Evolutionary conservation across 1,284 basidiomycete species (phyloP).

Genomic region (Naganishia sp.): DNA sequence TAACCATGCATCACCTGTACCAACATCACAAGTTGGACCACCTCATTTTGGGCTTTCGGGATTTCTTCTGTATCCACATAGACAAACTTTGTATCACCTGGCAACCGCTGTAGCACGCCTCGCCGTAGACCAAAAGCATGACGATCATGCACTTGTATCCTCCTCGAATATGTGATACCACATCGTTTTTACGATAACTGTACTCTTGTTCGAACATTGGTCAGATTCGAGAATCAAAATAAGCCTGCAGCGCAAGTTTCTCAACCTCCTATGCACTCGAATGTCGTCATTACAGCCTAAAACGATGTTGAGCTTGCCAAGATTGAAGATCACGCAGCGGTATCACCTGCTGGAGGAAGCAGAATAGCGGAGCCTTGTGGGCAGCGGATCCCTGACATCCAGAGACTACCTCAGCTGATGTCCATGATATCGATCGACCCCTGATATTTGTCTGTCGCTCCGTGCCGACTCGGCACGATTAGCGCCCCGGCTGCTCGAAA

Average conservation of each 20-base stretch:
- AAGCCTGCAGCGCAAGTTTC: no score
- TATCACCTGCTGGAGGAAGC: neutral
- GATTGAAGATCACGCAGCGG: no score
- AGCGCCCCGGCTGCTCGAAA: neutral
- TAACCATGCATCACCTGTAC: slow-evolving; percentile 8
- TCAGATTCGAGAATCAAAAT: no score
- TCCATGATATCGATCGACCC: neutral
- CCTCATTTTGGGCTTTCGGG: slow-evolving; percentile 21
- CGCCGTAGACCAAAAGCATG: slow-evolving; percentile 12
- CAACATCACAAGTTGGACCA: slow-evolving; percentile 6
- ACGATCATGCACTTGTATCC: slow-evolving; percentile 27
- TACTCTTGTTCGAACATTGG: no score
- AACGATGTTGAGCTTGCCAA: neutral
- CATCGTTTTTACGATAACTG: neutral
- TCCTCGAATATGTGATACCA: slow-evolving; percentile 20
- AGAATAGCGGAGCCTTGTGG: neutral
- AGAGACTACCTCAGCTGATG: no score
- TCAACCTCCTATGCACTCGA: neutral
- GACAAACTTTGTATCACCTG: slow-evolving; percentile 20
- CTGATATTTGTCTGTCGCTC: no score
- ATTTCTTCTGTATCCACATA: slow-evolving; percentile 17
- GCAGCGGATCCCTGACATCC: neutral
- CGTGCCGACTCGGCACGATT: neutral
- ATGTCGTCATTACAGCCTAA: no score
- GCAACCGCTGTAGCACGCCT: slow-evolving; percentile 2